phyloP scores from a whole-genome alignment of 2,329 filamentous ascomycete species.

The Trichoderma asperellum region DNA sequence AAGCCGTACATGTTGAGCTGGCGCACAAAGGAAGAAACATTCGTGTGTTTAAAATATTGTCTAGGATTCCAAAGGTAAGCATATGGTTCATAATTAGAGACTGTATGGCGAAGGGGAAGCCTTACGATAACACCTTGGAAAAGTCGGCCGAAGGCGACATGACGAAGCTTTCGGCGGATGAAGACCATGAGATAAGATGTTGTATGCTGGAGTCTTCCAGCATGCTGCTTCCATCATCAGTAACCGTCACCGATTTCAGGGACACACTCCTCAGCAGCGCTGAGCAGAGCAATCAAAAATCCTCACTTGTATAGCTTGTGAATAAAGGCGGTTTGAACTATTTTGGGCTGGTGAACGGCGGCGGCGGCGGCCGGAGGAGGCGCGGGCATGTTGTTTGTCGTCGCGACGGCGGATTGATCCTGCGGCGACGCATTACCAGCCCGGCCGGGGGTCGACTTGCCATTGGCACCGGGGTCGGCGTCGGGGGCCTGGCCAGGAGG shows the following conservation, averaged over 20 bases:
- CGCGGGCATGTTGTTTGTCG: slow-evolving; percentile 53
- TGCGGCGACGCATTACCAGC: slow-evolving; percentile 45
- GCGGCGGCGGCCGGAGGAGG: slow-evolving; percentile 64
- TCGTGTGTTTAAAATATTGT: slow-evolving; percentile 99
- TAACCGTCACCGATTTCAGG: not conserved
- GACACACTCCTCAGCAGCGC: not conserved
- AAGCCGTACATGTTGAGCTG: slow-evolving; percentile 99
- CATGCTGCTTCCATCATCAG: slow-evolving; percentile 51
- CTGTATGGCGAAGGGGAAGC: slow-evolving; percentile 36
- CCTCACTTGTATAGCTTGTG: slow-evolving; percentile 97
- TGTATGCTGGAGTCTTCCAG: slow-evolving; percentile 94
- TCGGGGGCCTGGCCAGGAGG: slow-evolving; percentile 52
- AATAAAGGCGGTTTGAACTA: slow-evolving; percentile 97
- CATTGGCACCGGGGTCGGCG: slow-evolving; percentile 48
- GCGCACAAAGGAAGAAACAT: slow-evolving; percentile 96
- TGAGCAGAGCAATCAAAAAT: not conserved
- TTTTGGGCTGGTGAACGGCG: slow-evolving; percentile 90
- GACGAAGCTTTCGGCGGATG: slow-evolving; percentile 92
- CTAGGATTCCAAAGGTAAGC: slow-evolving; percentile 51
- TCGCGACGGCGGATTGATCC: slow-evolving; percentile 41
- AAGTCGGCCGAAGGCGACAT: slow-evolving; percentile 98
- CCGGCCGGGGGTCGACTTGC: slow-evolving; percentile 42
- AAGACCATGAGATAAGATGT: slow-evolving; percentile 96
- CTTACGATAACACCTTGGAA: slow-evolving; percentile 95
- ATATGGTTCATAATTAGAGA: not conserved